Base-by-base conservation (phyloP, 1,284 basidiomycete genomes). In the Coniophora puteana region DNA sequence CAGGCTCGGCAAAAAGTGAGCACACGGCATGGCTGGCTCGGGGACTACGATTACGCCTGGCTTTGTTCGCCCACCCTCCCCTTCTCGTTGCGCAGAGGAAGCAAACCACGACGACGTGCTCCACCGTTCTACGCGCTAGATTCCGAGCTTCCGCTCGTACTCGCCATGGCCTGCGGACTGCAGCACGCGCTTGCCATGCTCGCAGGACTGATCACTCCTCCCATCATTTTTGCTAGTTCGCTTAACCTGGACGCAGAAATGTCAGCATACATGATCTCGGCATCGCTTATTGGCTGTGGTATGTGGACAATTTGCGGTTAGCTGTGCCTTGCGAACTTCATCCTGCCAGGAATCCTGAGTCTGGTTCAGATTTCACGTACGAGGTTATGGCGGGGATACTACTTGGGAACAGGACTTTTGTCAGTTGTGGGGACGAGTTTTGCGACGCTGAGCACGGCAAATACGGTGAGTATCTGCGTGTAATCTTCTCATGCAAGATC, bases 371-470 rank as follows among this genome's bases (percentile, higher is more conserved):
- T 89, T 74, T 84, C 80, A 3, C 71, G 79, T 4, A 55, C 87
- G 21, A 72, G 63, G 35, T 65, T 90, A 1, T 82, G 76, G 47
- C 62, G 68, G 17, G 67, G 74, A 4, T 82, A 83, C 49, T 80
- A 81, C 48, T 68, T 89, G 25, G 87, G 87, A 4, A 89, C 87
- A 6, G 90, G 91, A 0, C 61, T 93, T 16, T 71, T 93, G 40
- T 82, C 80, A 4, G 88, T 93, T 2, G 88, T 92, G n/a, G 89
- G 89, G 8, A 93, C 89, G 0, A 85, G 81, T 53, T 93, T 93
- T 55, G 76, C 89, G 6, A 90, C 87, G 0, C 67, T 93, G 12
- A 83, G 80, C 33, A 89, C 87, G 2, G 87, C 83, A 1, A 75
- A 76, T 49, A 71, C 81, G 1, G 82, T 85, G 50, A 10, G 76